phyloP scores from a whole-genome alignment of 345 rosid species.

The Balakata baccata region DNA sequence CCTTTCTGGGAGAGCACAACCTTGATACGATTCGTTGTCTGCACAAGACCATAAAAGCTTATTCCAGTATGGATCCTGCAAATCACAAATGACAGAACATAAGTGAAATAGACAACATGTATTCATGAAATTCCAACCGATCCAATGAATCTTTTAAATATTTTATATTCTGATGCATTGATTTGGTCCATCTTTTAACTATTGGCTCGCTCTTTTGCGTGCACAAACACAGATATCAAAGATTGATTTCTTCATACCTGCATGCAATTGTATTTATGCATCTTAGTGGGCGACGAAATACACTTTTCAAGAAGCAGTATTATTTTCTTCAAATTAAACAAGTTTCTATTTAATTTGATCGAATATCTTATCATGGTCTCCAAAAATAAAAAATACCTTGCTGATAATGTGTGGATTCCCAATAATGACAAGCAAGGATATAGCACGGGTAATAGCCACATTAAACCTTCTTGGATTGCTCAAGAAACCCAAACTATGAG shows the following conservation, averaged over 20 bases:
- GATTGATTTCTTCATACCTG: too few relatives aligned
- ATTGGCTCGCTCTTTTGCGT: not conserved
- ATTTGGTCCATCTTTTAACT: not conserved
- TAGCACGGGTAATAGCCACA: slow-evolving; percentile 33
- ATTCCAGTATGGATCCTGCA: slow-evolving; percentile 24
- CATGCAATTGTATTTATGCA: not conserved
- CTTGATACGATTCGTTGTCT: slow-evolving; percentile 25
- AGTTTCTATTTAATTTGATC: not conserved
- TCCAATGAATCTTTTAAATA: not conserved
- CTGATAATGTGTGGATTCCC: slow-evolving; percentile 32
- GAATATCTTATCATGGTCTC: not conserved
- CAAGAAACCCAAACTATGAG: slow-evolving; percentile 25
- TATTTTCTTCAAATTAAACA: too few relatives aligned
- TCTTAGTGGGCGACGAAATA: not conserved
- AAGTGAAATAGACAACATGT: not conserved
- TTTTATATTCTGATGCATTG: not conserved
- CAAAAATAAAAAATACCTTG: slow-evolving; percentile 12
- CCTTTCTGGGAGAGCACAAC: slow-evolving; percentile 26
- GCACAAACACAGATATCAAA: not conserved
- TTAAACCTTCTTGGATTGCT: slow-evolving; percentile 31
- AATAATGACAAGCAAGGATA: slow-evolving; percentile 23
- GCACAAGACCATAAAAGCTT: slow-evolving; percentile 25
- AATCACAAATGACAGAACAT: not conserved
- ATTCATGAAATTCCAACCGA: not conserved
- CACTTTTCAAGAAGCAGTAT: not conserved